Evolutionary conservation across 495 filamentous ascomycete species (phyloP), one percentile per base, ranked within the genome.

Genomic region (Podospora appendiculata): DNA sequence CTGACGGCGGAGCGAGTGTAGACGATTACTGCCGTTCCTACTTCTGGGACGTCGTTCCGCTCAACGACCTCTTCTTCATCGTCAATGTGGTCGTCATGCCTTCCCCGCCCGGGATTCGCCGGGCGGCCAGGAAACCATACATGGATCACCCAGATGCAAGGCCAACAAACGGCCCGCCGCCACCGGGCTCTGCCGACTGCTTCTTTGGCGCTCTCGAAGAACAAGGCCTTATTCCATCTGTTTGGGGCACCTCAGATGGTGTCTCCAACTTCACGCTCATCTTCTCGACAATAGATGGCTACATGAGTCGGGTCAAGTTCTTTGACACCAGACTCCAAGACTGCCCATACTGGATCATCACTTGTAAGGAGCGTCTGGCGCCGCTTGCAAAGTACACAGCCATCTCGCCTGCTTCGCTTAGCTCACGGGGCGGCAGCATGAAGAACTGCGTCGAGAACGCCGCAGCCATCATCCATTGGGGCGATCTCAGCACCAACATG

Each of bases 401-500:
- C 7, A 13, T 25, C 34, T 35, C 18, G 32, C 32, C 42, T 25
- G 25, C 25, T 14, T 44, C 16, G 8, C 4, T 9, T 44, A 16
- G 39, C 49, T 1, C 41, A 25, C 1, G 19, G 4, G 56, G 52
- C 7, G 41, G 42, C 6, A 44, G 12, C 47, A 35, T 60, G 12
- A 45, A 50, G 6, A 39, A 10, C 1, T 36, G 60, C 10, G 41
- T 61, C 34, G 52, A 63, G 43, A 42, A 50, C 8, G 60, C 60
- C 8, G 56, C 60, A 1, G 60, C 45, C 0, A 51, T 66, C 18
- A 48, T 66, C 4, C 57, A 63, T n/a, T 66, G 63, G 63, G 53
- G 33, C 6, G 53, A 56, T 14, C 13, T 61, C 1, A 39, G 51
- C 4, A 43, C 39, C 10, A 41, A 56, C 0, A 10, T 56, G 3